Base-by-base conservation (phyloP, 192 early-diverging fungal species). In the Coemansia sp. region DNA sequence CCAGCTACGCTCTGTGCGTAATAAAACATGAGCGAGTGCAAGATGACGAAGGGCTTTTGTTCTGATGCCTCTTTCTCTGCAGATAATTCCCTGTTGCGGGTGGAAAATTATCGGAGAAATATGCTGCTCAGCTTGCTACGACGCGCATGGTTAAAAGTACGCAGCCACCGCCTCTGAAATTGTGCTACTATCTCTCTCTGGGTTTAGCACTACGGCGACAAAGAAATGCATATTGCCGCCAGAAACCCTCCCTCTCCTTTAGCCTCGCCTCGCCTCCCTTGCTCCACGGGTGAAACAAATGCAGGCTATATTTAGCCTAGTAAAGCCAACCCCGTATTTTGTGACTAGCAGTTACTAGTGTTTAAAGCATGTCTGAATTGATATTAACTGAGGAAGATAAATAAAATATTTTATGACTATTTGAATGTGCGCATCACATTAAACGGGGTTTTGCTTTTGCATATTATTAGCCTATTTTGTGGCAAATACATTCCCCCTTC, bases 321-420 rank as follows among this genome's bases (percentile, higher is more conserved):
- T 37, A 28, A 15, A 23, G 5, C 25, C 50, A 10, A 6, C 30
- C 23, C 50, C 50, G 20, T 28, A 27, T 33, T 53, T 15, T 33
- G 50, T 33, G 30, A 53, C 50, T 53, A 31, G 13, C 50, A 30
- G 50, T 53, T 53, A 53, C 50, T 53, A 53, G 50, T 31, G 28
- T 53, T 28, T 53, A 53, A 53, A n/a, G 50, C 50, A 53, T 53
- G 50, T 23, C 28, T 53, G 50, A 53, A 53, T 23, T 53, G 27
- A 31, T 19, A 53, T 53, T 6, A 31, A 29, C 5, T 6, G 50
- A 29, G 31, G 28, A 53, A 47, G 44, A 23, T 19, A 23, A 47
- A 47, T 8, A 6, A 13, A 47, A 47, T 20, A 23, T 47, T 25
- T 8, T 4, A 23, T 23, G 23, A 47, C 14, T 5, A 13, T 23